Evolutionary conservation across 2,329 filamentous ascomycete genomes (phyloP), one percentile per base, ranked within the genome.

Genomic region (Grosmannia huntii): DNA sequence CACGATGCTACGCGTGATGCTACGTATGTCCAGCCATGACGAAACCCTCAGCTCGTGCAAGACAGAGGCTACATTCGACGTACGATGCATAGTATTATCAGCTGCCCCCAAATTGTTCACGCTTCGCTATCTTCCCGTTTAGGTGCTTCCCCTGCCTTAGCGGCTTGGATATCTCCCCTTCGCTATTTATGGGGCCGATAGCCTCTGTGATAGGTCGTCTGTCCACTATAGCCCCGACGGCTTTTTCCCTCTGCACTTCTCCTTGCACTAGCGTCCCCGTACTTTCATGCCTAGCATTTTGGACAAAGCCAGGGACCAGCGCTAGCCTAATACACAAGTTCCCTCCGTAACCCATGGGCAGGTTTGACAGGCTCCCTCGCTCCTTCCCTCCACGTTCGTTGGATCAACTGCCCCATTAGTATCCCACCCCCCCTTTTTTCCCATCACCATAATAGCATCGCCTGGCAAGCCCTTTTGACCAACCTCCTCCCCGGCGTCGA

Each of bases 91-190:
- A 16, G 14, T 41, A 19, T 19, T 41, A 41, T 19, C 38, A 41
- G 38, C 38, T 19, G 38, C 21, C 21, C 46, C 21, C 21, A n/a
- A 44, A 44, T 44, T 44, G 19, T 12, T n/a, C 41, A n/a, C 19
- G 41, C 41, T 21, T 19, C 16, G 19, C 50, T 4, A 19, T 9
- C 27, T 9, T 55, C 53, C 53, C 38, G 11, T 46, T 55, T 46
- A 16, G 23, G 53, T 10, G 48, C 4, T 55, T 41, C 53, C 38
- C 53, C 53, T 55, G 53, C 53, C 38, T 55, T 55, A 55, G 53
- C 53, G 53, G 33, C 53, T n/a, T 33, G 7, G n/a, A n/a, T 36
- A 36, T 53, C 50, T 36, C 50, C 19, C n/a, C 21, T 49, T 49
- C 14, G 7, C 10, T 16, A 14, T 28, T 19, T 16, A 50, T 19